Base-by-base conservation (phyloP, 108 stramenopile species). In the Cyclotella choctawhatcheeana region DNA sequence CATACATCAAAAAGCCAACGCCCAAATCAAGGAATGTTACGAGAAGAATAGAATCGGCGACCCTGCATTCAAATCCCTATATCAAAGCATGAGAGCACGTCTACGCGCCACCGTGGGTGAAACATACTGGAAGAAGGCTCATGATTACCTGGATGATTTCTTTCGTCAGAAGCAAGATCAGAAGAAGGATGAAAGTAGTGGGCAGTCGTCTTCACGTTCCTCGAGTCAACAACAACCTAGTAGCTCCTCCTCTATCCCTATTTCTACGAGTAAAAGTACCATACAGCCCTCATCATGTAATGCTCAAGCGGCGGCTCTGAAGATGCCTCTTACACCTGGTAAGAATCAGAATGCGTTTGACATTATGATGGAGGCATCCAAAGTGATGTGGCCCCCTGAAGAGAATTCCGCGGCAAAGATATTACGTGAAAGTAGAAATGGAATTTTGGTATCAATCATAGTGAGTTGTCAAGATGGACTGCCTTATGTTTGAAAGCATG, bases 11-110 rank as follows among this genome's bases (percentile, higher is more conserved):
- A 37, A 73, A n/a, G 93, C 91, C 67, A 90, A 88, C 72, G 44
- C 43, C 13, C 85, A 88, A 64, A 89, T 95, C 64, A 85, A 83
- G 48, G 89, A 89, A 51, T 95, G 94, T 75, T 88, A 90, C 52
- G 89, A 88, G 43, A 86, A 82, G 33, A 95, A 92, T 64, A 92
- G 93, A 73, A 27, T 62, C 21, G 74, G 87, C 10, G 88, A 87
- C 54, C 85, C 80, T 1, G 87, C 75, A 21, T 91, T 84, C 59
- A 69, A 84, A 73, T 77, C 77, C 58, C 81, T 94, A 16, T 90
- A 88, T 13, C 64, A 71, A 0, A 74, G 81, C 47, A 91, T 91
- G 89, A 81, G 79, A 69, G 33, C 52, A 0, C 77, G 81, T 25
- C 76, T 94, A 44, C 77, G 78, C 37, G 64, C 68, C 20, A 73